Conservation (phyloP, 2,329 filamentous ascomycete species). For the Colletotrichum scovillei region DNA sequence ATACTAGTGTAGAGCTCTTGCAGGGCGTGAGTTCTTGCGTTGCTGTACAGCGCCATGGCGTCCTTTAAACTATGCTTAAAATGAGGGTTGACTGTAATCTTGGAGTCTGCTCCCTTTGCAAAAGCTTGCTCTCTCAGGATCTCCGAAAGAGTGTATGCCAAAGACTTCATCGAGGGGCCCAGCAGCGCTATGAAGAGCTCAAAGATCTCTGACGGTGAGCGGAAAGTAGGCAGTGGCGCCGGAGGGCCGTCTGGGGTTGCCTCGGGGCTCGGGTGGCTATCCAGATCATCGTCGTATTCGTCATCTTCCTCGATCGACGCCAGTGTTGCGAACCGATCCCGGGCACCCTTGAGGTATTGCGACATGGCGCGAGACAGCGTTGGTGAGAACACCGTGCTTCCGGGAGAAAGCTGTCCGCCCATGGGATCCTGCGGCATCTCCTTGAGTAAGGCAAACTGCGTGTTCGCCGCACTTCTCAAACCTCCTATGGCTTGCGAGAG, state of each 20-base stretch:
- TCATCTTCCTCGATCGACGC: slow-evolving; percentile 74
- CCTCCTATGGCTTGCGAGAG: slow-evolving; percentile 92
- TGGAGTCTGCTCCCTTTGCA: slow-evolving; percentile 71
- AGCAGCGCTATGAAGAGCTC: slow-evolving; percentile 88
- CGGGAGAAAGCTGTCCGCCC: slow-evolving; percentile 46
- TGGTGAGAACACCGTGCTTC: slow-evolving; percentile 44
- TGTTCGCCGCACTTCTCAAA: slow-evolving; percentile 86
- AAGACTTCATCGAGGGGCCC: slow-evolving; percentile 94
- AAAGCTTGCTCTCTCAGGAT: slow-evolving; percentile 91
- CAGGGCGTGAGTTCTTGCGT: slow-evolving; percentile 80
- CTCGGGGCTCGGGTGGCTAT: slow-evolving; percentile 57
- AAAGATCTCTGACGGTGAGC: slow-evolving; percentile 85
- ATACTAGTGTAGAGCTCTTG: slow-evolving; percentile 84
- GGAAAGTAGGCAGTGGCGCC: slow-evolving; percentile 52
- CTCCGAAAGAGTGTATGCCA: slow-evolving; percentile 91
- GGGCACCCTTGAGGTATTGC: slow-evolving; percentile 50
- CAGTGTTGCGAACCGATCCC: slow-evolving; percentile 59
- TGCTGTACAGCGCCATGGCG: slow-evolving; percentile 83
- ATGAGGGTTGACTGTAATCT: slow-evolving; percentile 81
- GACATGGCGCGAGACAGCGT: slow-evolving; percentile 43
- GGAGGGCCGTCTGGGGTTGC: slow-evolving; percentile 39
- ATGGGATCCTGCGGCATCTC: slow-evolving; percentile 60
- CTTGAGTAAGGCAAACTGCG: slow-evolving; percentile 86
- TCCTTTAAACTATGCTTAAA: slow-evolving; percentile 84
- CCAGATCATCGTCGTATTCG: slow-evolving; percentile 47